Evolutionary conservation across 441 rosid genomes (phyloP).

Genomic region (Syzygium syzygioides): DNA sequence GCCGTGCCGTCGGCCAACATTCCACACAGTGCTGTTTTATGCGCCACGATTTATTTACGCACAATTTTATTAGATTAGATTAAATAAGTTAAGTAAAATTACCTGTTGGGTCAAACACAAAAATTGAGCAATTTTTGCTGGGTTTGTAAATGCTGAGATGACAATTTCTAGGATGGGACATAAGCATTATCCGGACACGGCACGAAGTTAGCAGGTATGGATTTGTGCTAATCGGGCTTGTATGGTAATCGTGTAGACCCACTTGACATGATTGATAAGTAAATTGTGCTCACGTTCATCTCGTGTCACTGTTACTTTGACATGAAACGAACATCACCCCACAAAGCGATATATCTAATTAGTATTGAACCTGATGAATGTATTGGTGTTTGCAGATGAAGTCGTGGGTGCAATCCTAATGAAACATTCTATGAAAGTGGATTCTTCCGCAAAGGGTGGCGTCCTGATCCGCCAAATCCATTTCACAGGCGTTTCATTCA

Average conservation of each 20-base stretch:
- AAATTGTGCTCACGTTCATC: neutral
- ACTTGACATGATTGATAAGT: neutral
- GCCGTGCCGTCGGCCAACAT: neutral
- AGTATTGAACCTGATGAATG: neutral
- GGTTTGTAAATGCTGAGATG: neutral
- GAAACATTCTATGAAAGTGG: neutral
- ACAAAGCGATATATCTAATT: neutral
- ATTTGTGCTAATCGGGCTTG: neutral
- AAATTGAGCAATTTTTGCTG: neutral
- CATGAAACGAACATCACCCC: rapidly evolving
- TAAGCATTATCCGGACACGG: neutral
- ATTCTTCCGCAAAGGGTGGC: neutral
- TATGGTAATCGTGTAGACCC: neutral
- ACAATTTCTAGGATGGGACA: neutral
- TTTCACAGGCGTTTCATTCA: neutral
- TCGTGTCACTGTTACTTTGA: neutral
- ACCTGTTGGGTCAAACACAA: neutral
- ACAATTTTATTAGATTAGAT: neutral
- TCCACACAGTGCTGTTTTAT: neutral
- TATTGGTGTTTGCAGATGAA: neutral
- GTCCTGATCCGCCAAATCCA: neutral
- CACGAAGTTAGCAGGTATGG: neutral
- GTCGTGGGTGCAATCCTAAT: neutral
- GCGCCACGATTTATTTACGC: neutral
- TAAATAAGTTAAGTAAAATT: neutral